Percentiles rank a stretch among this genome's conserved stretches.
These are phyloP conservation scores for rapeseed (Brassica napus) DNA, from an alignment of 345 rosid genomes.

Conservation along the genomic window Da-Ae NC_063438.1:23749501-23750000, in stretches of 20 bases:
- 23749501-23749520: conserved; percentile 19
- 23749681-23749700: too few relatives aligned
- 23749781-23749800: conserved; percentile 41
- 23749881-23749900: conserved; percentile 27
- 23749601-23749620: conserved; percentile 13
- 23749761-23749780: conserved; percentile 21
- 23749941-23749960: too few relatives aligned
- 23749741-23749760: background rate
- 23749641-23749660: background rate
- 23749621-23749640: too few relatives aligned
- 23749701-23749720: background rate
- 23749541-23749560: conserved; percentile 34
- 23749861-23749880: background rate
- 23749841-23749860: background rate
- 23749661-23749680: background rate
- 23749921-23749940: too few relatives aligned
- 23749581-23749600: background rate
- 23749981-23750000: too few relatives aligned
- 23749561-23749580: conserved; percentile 26
- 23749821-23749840: background rate
- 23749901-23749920: background rate
- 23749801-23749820: conserved; percentile 35
- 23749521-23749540: conserved; percentile 28
- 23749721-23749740: background rate
- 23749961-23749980: too few relatives aligned